Percentiles rank a stretch among this genome's conserved stretches.
Conservation (phyloP, 352 stramenopile species). For the Phytophthora boehmeriae region DNA sequence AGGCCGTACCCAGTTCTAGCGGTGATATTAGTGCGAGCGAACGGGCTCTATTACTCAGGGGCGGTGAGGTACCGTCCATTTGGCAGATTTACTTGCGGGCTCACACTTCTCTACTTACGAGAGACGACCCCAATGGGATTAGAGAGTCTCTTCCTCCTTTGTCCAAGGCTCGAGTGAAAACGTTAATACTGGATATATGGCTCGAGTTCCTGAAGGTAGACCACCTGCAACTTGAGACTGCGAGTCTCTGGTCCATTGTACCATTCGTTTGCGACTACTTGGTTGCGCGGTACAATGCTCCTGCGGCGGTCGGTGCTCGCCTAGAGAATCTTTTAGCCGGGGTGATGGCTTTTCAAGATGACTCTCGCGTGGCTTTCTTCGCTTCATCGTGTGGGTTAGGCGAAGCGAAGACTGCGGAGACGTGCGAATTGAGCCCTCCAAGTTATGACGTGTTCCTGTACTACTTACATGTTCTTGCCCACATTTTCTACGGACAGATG, state of each 20-base stretch:
- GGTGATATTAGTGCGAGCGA: conserved; percentile 20
- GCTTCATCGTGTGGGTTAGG: conserved; percentile 46
- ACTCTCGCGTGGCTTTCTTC: conserved; percentile 73
- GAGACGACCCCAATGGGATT: conserved; percentile 16
- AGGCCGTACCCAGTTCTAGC: neutral
- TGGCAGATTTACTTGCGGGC: conserved; percentile 49
- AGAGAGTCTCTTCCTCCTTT: conserved; percentile 29
- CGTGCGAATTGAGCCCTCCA: conserved; percentile 11
- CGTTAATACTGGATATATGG: conserved; percentile 70
- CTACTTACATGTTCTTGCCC: conserved; percentile 64
- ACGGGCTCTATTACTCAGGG: conserved; percentile 19
- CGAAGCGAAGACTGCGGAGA: conserved; percentile 19
- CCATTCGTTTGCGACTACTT: conserved; percentile 83
- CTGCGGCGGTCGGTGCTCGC: conserved; percentile 53
- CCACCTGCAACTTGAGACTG: conserved; percentile 60
- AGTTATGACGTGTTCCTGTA: conserved; percentile 74
- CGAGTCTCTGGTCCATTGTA: conserved; percentile 52
- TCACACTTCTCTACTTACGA: conserved; percentile 19
- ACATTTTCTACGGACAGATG: conserved; percentile 74
- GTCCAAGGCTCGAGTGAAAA: conserved; percentile 36
- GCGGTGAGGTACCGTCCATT: conserved; percentile 32
- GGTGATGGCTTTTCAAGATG: conserved; percentile 44
- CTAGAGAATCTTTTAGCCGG: conserved; percentile 57
- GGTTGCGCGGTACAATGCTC: conserved; percentile 54
- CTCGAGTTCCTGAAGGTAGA: conserved; percentile 81